These are phyloP conservation scores for Aspergillus incahuasiensis DNA, from an alignment of 495 filamentous ascomycete genomes.

Conservation along the genomic window DNA sequence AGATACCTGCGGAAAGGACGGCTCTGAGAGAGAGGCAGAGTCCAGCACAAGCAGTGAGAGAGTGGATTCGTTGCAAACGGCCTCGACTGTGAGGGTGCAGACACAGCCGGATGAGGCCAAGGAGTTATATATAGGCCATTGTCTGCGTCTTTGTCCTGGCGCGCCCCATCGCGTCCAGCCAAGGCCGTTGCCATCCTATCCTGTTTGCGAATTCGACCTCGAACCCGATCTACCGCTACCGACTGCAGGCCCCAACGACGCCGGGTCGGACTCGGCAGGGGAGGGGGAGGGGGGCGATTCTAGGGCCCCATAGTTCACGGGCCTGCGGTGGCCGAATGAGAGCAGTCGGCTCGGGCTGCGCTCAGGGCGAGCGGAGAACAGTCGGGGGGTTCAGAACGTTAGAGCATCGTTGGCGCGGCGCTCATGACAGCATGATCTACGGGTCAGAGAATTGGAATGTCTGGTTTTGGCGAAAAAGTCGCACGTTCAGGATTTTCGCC, in stretches of 20 bases:
- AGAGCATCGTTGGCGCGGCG: not conserved
- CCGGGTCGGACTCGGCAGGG: not conserved
- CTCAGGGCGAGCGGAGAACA: not conserved
- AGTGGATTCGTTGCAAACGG: too few species aligned
- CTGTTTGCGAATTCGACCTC: not conserved
- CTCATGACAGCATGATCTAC: not conserved
- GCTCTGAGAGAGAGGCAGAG: not conserved
- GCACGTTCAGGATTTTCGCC: constrained; percentile 1
- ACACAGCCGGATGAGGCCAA: not conserved
- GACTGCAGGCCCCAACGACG: not conserved
- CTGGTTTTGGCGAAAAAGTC: not conserved
- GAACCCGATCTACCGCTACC: not conserved
- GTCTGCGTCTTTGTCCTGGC: not conserved
- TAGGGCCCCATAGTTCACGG: not conserved
- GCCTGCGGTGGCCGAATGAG: not conserved
- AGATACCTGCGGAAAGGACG: constrained; percentile 3
- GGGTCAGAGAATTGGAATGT: not conserved
- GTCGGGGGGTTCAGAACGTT: not conserved
- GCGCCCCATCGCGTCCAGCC: not conserved
- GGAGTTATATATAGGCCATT: not conserved
- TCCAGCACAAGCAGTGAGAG: not conserved
- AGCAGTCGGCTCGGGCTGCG: not conserved
- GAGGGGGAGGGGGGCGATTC: not conserved
- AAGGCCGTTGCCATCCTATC: not conserved
- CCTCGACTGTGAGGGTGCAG: not conserved